Evolutionary conservation across 441 rosid genomes (phyloP), one percentile per base, ranked within the genome.

Genomic region (Populus trichocarpa): DNA sequence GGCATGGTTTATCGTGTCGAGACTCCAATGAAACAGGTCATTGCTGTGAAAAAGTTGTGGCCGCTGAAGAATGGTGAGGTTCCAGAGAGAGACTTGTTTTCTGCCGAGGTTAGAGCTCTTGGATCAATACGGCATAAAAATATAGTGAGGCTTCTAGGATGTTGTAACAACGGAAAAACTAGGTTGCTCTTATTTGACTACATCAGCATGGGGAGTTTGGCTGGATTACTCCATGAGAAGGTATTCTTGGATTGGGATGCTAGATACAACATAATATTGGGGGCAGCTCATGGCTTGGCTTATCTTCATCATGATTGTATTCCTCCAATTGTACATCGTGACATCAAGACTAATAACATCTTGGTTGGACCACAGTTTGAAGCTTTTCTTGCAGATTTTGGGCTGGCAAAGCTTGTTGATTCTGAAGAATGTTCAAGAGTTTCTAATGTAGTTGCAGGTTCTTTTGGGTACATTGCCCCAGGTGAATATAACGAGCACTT

Each of bases 21-120:
- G 77, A 85, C 90, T 53, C 87, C 92, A 0, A 59, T 82, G 18
- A 82, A 83, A 76, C 91, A 91, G 81, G 82, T 88, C 23, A 78
- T 91, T 33, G 93, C 95, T n/a, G 95, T 91, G 79, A 91, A 91
- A 87, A 91, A 88, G 85, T 87, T 91, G 22, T 91, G 95, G 93
- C 93, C 93, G 9, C 25, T 80, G 53, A 88, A 84, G 75, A 84
- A 83, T 4, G 83, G 88, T 23, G 93, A 87, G 84, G 42, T 32
- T 66, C 87, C 89, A 6, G 87, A 88, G 33, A 86, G 90, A 75
- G 95, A 91, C 79, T 79, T 80, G 84, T 91, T 91, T 82, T 79
- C 95, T 36, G 90, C 95, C 28, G 95, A 91, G 80, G 95, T 91
- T 75, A 86, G 74, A 83, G 82, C 89, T 25, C 89, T 91, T 22